These are phyloP conservation scores for Hymenoscyphus repandus DNA, from an alignment of 2,329 filamentous ascomycete species.

Conservation along the genomic window DNA sequence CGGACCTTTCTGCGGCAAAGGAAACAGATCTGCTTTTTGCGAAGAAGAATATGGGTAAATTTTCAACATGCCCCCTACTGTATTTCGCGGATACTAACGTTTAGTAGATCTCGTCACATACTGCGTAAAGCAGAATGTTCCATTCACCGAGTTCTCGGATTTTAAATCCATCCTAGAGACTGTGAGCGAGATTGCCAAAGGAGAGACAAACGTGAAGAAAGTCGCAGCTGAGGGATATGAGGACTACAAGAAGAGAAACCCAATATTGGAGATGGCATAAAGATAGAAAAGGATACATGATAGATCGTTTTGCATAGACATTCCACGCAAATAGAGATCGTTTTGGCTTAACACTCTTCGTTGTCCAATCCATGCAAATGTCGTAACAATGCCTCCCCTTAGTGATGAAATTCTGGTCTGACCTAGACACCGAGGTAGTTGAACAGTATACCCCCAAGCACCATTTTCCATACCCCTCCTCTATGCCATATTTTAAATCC, in stretches of 20 bases:
- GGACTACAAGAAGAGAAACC: slow-evolving; percentile 20
- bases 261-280: slow-evolving; percentile 7
- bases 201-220: slow-evolving; percentile 64
- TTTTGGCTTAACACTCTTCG: background rate
- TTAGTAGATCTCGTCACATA: slow-evolving; percentile 73
- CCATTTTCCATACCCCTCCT: background rate
- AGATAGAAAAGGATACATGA: background rate
- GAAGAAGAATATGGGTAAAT: slow-evolving; percentile 77
- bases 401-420: too few relatives aligned
- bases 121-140: slow-evolving; percentile 77
- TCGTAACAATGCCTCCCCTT: too few relatives aligned
- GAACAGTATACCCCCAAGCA: background rate
- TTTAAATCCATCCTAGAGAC: slow-evolving; percentile 75
- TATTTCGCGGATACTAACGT: slow-evolving; percentile 12
- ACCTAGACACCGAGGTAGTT: too few relatives aligned
- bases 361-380: too few relatives aligned
- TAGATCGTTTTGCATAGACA: background rate
- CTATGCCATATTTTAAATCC: background rate
- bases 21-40: slow-evolving; percentile 94
- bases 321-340: background rate
- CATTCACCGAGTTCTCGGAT: slow-evolving; percentile 82
- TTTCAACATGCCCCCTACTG: background rate
- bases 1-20: slow-evolving; percentile 82
- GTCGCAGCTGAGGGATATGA: slow-evolving; percentile 46
- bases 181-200: slow-evolving; percentile 71